Evolutionary conservation across 495 filamentous ascomycete species (phyloP).

Genomic region (Elaphomyces granulatus): DNA sequence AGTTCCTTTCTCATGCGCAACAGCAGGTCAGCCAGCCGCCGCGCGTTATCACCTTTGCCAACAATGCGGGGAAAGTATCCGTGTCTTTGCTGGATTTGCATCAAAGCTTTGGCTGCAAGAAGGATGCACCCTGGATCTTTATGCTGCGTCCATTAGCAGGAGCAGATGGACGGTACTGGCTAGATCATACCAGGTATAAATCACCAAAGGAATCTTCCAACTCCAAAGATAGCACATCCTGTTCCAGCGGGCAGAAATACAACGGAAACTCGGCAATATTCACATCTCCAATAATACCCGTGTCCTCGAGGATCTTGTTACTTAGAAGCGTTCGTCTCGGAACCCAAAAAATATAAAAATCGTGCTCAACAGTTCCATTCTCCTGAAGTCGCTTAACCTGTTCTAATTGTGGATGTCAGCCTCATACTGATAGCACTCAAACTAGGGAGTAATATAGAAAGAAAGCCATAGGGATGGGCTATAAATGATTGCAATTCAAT

Average conservation of each 20-base stretch:
- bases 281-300: conserved; percentile 84
- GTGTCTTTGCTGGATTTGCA: conserved; percentile 82
- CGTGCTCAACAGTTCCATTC: conserved; percentile 74
- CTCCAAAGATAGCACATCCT: conserved; percentile 83
- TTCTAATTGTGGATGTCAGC: conserved; percentile 47
- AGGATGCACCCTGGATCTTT: conserved; percentile 88
- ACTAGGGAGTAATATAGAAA: conserved; percentile 19
- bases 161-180: neutral
- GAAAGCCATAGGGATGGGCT: conserved; percentile 35
- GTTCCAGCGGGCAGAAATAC: conserved; percentile 80
- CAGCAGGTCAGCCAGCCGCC: conserved; percentile 76
- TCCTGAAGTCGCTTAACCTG: conserved; percentile 84
- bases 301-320: conserved; percentile 83
- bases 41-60: conserved; percentile 90
- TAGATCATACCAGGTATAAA: conserved; percentile 54
- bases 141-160: conserved; percentile 28
- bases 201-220: conserved; percentile 76
- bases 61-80: conserved; percentile 92
- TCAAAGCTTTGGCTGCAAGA: conserved; percentile 78
- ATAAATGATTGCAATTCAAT: conserved; percentile 30
- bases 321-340: conserved; percentile 84
- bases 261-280: conserved; percentile 74
- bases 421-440: conserved; percentile 40
- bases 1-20: conserved; percentile 85
- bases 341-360: conserved; percentile 88